Percentiles rank a stretch among this genome's conserved stretches.
phyloP scores from a whole-genome alignment of 345 rosid species.

The Reutealis trisperma region DNA sequence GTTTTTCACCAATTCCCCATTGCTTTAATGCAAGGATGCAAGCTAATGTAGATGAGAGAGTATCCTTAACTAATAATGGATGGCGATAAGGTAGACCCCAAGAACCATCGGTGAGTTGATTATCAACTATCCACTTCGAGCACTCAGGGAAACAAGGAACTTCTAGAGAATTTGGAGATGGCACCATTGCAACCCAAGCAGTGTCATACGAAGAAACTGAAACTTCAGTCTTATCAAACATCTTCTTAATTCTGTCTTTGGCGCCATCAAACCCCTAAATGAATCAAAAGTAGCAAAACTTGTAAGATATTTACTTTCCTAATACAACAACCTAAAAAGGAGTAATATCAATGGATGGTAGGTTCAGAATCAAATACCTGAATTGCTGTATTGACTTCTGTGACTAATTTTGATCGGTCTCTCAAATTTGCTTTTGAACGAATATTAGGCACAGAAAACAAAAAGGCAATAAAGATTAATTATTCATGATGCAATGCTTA shows the following conservation, averaged over 20 bases:
- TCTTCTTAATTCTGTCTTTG: conserved; percentile 53
- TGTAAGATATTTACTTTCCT: background rate
- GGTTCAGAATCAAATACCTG: conserved; percentile 38
- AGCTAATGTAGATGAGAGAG: conserved; percentile 73
- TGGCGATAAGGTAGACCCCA: conserved; percentile 63
- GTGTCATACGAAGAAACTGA: conserved; percentile 83
- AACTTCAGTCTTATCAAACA: conserved; percentile 63
- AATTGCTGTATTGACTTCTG: conserved; percentile 27
- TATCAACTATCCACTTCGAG: conserved; percentile 66
- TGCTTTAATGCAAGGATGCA: conserved; percentile 71
- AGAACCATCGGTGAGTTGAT: conserved; percentile 78
- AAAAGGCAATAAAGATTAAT: background rate
- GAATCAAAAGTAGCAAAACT: conserved; percentile 4
- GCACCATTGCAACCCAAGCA: conserved; percentile 94
- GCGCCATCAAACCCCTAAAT: conserved; percentile 45
- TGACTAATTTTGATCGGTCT: conserved; percentile 29
- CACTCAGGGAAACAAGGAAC: conserved; percentile 73
- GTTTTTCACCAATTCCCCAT: conserved; percentile 75
- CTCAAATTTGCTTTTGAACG: conserved; percentile 28
- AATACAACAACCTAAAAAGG: conserved; percentile 4
- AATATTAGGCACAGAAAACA: conserved; percentile 1
- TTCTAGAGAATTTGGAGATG: conserved; percentile 48
- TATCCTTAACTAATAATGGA: conserved; percentile 55
- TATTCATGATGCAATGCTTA: background rate
- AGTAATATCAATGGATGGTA: background rate